Base-by-base conservation (phyloP, 2,329 filamentous ascomycete species). In the Nothopassalora personata region DNA sequence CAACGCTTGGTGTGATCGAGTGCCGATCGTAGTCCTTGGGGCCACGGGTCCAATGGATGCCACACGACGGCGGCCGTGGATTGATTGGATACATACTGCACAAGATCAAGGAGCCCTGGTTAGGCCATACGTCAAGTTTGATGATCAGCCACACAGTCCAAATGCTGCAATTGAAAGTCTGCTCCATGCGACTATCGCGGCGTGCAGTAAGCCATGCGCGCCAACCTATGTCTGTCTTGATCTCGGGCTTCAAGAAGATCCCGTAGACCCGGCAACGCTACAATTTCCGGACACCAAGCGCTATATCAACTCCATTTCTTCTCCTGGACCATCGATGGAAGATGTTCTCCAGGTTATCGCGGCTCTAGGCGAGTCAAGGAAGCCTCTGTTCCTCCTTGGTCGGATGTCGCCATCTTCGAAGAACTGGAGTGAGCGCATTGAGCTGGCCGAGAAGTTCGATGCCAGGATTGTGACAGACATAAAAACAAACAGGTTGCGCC, bases 21-120 rank as follows among this genome's bases (percentile, higher is more conserved):
- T 61, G 9, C 63, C 63, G 10, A 57, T 65, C 9, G 36, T 65
- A 15, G 56, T 65, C 8, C 47, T 65, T 5, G 63, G 60, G 4
- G 63, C 63, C 6, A 64, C 60, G 4, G 60, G 60, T 15, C 60
- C 60, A n/a, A 27, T 65, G 15, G 63, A 65, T 54, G 59, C 60
- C 2, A 47, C 54, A 23, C 49, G 55, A 54, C 36, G 61, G 39
- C 47, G 60, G 11, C 63, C 63, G 23, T 65, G 63, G 60, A 63
- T 65, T 39, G 63, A 63, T 47, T 63, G 59, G 60, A 60, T 63
- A 9, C 63, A 65, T 34, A 61, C 63, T 4, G 61, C 61, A 13
- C 58, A 59, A 9, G 61, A 65, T 31, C 63, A 64, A 56, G 61
- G 52, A n/a, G 61, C 63, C 11, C 33, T 65, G 11, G 51, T 65